Base-by-base conservation (phyloP, 176 grass and related monocot genomes). In the Hsuehochloa calcarea region DNA sequence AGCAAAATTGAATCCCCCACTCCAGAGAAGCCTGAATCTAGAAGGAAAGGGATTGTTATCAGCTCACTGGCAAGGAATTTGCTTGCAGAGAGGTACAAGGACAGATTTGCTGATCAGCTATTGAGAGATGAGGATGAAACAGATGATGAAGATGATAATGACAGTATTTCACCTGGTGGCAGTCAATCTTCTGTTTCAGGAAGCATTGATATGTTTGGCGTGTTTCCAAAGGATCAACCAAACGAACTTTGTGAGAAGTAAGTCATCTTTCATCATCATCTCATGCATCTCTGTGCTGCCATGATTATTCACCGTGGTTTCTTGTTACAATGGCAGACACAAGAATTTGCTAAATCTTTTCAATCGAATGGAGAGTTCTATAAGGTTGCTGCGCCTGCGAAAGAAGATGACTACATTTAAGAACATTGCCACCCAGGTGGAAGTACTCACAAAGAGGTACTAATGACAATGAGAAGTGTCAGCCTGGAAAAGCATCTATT, bases 391-490 rank as follows among this genome's bases (percentile, higher is more conserved):
- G 76, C 69, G 61, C 50, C 65, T 99, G 59, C 82, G 81, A 50
- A 96, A 99, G 81, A 94, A 94, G 84, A 66, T 70, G 74, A 16
- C 90, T 83, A 93, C 91, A 79, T 93, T 96, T 74, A 86, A 79
- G 45, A 94, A 91, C 55, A 94, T 96, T 82, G 87, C 85, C 29
- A 69, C 77, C 81, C 96, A 96, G 81, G 91, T 99, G 65, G 93
- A 96, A 63, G 40, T 99, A 78, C 88, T 99, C 45, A 87, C 88
- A 13, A 99, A 94, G 73, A 99, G 93, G 96, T 99, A 98, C 0
- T 26, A 75, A 68, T 46, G 63, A 46, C 43, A 75, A 75, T 6
- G 8, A 41, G 23, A 77, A 84, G 46, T 80, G 40, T 76, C 47
- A 23, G 3, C 23, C 46, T 80, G 34, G 4, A 67, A 45, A 87